Evolutionary conservation across 202 grass and related monocot species (phyloP), one percentile per base, ranked within the genome.

Genomic region (Miscanthus sacchariflorus): DNA sequence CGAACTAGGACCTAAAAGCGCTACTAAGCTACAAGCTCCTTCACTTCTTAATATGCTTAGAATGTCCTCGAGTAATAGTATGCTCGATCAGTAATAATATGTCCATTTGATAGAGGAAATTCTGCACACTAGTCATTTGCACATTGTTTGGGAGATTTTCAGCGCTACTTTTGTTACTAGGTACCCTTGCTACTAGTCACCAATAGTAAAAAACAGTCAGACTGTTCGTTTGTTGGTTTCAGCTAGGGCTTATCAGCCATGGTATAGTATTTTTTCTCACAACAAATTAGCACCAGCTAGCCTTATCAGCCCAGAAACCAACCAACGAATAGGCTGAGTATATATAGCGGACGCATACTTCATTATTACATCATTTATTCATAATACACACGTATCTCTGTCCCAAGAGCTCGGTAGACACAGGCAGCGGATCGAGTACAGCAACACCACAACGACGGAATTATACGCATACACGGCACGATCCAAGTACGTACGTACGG

Each of bases 301-400:
- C 1, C 28, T 30, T 30, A 30, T 30, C 28, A 30, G 28, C 28
- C 28, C 28, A 2, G 28, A 30, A 30, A 30, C 28, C 28, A 30
- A 30, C 28, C 28, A 30, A 2, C 28, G 28, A 30, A 30, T 30
- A 30, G 28, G 28, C 28, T 30, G 28, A 30, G 28, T 30, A 30
- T 5, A 23, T 5, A 27, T 24, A 25, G 49, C 2, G 25, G 27
- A 8, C 10, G 14, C 73, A 30, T 2, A 76, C 74, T 27, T 52
- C 15, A 54, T 76, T 54, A 54, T 54, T 54, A 76, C 74, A 77
- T 54, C 12, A 7, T 82, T 83, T 83, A 83, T 83, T 83, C 33
- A 72, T 71, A 54, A 48, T 15, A 49, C 43, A 30, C 45, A n/a
- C 25, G 3, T 15, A 2, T 68, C 19, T 28, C 42, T 36, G 17